Conservation (phyloP, 2,329 filamentous ascomycete genomes). For the Xylaria sp. region DNA sequence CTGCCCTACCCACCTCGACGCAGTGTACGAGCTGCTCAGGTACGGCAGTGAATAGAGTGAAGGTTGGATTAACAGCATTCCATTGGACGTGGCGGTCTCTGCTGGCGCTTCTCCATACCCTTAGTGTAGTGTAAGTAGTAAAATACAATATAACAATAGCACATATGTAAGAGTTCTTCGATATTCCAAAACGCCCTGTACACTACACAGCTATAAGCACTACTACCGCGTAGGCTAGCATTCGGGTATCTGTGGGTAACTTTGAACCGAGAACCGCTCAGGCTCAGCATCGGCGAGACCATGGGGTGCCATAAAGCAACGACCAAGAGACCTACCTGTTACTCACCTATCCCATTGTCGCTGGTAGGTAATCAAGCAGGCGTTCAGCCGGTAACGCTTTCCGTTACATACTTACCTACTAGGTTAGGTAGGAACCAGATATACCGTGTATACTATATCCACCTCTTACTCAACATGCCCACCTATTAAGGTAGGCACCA, state of each 20-base stretch:
- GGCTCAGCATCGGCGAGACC: slow-evolving; percentile 7
- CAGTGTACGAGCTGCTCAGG: not conserved
- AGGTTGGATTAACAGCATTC: slow-evolving; percentile 2
- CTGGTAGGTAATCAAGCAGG: slow-evolving; percentile 6
- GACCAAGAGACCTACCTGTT: slow-evolving; percentile 2
- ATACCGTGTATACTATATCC: no score
- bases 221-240: slow-evolving; percentile 9
- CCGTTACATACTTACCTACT: slow-evolving; percentile 14
- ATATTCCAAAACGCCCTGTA: no score
- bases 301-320: slow-evolving; percentile 8
- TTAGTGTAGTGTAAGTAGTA: not conserved
- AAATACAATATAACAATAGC: not conserved
- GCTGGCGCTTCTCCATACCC: not conserved
- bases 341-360: not conserved
- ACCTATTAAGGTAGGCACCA: no score
- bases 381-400: slow-evolving; percentile 8
- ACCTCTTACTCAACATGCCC: no score
- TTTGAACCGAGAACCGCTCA: slow-evolving; percentile 28
- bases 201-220: slow-evolving; percentile 5
- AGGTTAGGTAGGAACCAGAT: no score
- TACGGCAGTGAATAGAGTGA: not conserved
- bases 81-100: not conserved
- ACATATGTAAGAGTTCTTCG: not conserved
- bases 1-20: no score
- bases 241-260: slow-evolving; percentile 35